Percentiles rank a stretch among this genome's conserved stretches.
These are phyloP conservation scores for Dendrobium nobile DNA, from an alignment of 106 monocot genomes.

Conservation along the genomic window DNA sequence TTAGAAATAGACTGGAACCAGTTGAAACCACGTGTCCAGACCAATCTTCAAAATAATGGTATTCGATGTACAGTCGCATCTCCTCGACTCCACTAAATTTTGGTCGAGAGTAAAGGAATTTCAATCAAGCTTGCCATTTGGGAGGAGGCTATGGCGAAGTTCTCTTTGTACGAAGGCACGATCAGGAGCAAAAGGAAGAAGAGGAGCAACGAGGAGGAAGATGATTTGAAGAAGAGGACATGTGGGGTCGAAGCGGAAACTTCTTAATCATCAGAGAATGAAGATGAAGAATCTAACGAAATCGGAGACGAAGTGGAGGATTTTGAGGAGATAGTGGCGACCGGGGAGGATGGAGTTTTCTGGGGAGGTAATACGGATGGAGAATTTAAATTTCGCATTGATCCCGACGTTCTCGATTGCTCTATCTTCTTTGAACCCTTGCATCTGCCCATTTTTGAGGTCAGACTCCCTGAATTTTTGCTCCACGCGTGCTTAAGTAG, in stretches of 20 bases:
- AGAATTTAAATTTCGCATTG: slow-evolving; percentile 23
- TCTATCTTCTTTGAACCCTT: slow-evolving; percentile 59
- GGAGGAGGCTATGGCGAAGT: too few relatives aligned
- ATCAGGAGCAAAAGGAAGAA: too few relatives aligned
- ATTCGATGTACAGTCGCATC: too few relatives aligned
- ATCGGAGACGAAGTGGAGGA: not conserved
- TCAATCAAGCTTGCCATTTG: too few relatives aligned
- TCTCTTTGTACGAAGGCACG: too few relatives aligned
- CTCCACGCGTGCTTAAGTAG: not conserved
- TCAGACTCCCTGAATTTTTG: not conserved
- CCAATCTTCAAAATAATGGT: too few relatives aligned
- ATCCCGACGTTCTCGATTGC: slow-evolving; percentile 64
- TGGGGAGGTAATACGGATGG: not conserved
- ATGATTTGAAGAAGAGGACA: not conserved
- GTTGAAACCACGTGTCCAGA: too few relatives aligned
- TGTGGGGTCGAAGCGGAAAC: not conserved
- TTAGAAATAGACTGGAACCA: too few relatives aligned
- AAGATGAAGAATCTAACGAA: not conserved
- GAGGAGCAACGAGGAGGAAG: not conserved
- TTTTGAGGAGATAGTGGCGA: not conserved
- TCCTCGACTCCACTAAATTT: too few relatives aligned
- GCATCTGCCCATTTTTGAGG: slow-evolving; percentile 24
- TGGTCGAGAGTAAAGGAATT: too few relatives aligned
- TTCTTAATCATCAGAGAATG: too few relatives aligned
- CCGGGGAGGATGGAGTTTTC: not conserved